Evolutionary conservation across 345 rosid genomes (phyloP).

Genomic region (Angophora floribunda): DNA sequence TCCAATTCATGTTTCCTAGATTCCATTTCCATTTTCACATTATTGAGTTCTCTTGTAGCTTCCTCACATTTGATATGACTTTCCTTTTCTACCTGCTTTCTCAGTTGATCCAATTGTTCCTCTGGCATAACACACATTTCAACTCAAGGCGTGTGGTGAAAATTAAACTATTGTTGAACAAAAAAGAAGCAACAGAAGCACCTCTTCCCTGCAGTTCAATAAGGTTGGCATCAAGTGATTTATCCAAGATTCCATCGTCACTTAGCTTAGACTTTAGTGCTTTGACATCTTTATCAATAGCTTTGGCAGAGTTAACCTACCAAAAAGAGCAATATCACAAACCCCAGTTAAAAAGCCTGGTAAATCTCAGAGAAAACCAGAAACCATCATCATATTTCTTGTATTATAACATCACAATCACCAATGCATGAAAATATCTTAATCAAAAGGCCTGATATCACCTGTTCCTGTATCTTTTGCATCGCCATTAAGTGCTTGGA

Average conservation of each 20-base stretch:
- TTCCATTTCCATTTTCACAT: slow-evolving; percentile 44
- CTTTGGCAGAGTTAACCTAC: slow-evolving; percentile 70
- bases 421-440: neutral
- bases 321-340: neutral
- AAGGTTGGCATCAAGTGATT: slow-evolving; percentile 67
- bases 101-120: slow-evolving; percentile 44
- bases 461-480: slow-evolving; percentile 78
- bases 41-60: slow-evolving; percentile 37
- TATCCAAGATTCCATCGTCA: slow-evolving; percentile 54
- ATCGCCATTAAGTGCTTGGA: slow-evolving; percentile 63
- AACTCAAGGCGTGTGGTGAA: neutral
- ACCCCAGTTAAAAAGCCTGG: neutral
- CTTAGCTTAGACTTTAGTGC: slow-evolving; percentile 54
- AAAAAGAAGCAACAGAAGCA: slow-evolving; percentile 8
- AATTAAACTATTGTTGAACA: neutral
- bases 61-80: slow-evolving; percentile 39
- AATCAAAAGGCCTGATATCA: neutral
- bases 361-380: neutral
- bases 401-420: neutral
- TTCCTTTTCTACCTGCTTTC: slow-evolving; percentile 53
- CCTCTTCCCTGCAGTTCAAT: slow-evolving; percentile 68
- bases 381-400: neutral
- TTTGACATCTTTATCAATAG: slow-evolving; percentile 72
- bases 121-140: slow-evolving; percentile 23
- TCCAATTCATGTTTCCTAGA: slow-evolving; percentile 58